phyloP scores from a whole-genome alignment of 345 rosid genomes.

The Carallia pectinifolia region DNA sequence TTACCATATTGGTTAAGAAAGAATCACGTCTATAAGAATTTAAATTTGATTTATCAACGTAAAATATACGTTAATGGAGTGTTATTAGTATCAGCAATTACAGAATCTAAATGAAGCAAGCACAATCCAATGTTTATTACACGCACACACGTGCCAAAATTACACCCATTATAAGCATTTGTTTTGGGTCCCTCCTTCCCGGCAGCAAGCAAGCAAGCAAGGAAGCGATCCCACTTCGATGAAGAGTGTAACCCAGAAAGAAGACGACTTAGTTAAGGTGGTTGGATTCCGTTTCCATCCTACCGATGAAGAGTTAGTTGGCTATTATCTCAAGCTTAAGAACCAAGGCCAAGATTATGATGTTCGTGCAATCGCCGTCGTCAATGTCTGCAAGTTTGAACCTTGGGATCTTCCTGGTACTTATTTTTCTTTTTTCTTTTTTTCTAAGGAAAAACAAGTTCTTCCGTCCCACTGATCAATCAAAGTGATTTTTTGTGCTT shows the following conservation, averaged over 20 bases:
- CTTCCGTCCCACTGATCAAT: not conserved
- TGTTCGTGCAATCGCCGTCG: slow-evolving; percentile 20
- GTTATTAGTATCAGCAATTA: too few species aligned
- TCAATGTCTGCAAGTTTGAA: slow-evolving; percentile 38
- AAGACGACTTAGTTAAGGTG: too few species aligned
- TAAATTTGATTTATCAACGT: too few species aligned
- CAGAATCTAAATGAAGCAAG: too few species aligned
- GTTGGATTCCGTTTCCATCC: slow-evolving; percentile 42
- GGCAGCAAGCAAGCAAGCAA: too few species aligned
- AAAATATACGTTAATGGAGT: too few species aligned
- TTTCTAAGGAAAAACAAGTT: not conserved
- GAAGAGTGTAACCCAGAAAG: not conserved
- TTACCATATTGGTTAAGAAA: too few species aligned
- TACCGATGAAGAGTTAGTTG: slow-evolving; percentile 40
- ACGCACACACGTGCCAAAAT: too few species aligned
- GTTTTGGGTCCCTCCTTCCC: too few species aligned
- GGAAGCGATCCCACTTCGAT: not conserved
- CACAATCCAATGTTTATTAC: too few species aligned
- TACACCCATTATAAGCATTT: too few species aligned
- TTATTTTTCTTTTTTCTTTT: not conserved
- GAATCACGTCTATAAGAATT: too few species aligned
- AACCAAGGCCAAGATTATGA: slow-evolving; percentile 3
- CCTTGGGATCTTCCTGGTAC: slow-evolving; percentile 56
- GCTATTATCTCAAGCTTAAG: slow-evolving; percentile 27
- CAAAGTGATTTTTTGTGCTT: not conserved